A percentile compares a stretch with the other conserved stretches of the same genome.
phyloP scores from a whole-genome alignment of 2,329 filamentous ascomycete genomes.

The Pseudomassariella vexata region DNA sequence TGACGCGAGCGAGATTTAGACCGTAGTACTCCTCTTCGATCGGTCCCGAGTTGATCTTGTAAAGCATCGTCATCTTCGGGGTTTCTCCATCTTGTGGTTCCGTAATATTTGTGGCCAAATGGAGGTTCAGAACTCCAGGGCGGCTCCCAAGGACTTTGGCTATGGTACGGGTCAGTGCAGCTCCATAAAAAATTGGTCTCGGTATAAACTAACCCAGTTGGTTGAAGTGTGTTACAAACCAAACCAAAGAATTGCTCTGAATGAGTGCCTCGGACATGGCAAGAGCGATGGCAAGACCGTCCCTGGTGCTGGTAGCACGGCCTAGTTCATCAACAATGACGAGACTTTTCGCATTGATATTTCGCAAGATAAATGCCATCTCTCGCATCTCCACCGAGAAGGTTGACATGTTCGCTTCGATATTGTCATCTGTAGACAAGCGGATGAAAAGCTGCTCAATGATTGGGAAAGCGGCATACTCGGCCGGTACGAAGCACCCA shows the following conservation, averaged over 20 bases:
- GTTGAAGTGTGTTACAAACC: conserved; percentile 91
- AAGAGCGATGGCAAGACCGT: conserved; percentile 84
- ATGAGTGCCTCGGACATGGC: conserved; percentile 86
- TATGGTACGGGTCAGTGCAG: conserved; percentile 12
- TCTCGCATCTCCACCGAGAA: conserved; percentile 96
- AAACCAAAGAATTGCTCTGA: conserved; percentile 71
- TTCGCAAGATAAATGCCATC: conserved; percentile 84
- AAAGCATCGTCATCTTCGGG: conserved; percentile 76
- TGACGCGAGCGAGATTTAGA: conserved; percentile 68
- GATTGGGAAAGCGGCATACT: conserved; percentile 76
- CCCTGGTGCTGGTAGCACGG: conserved; percentile 80
- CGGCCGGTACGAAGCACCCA: conserved; percentile 82
- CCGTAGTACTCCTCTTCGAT: conserved; percentile 74
- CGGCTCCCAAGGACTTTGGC: conserved; percentile 69
- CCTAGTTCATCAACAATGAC: conserved; percentile 90
- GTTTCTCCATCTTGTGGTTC: conserved; percentile 37
- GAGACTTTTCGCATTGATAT: conserved; percentile 71
- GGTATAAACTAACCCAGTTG: conserved; percentile 53
- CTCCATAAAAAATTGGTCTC: not conserved
- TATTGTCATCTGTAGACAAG: conserved; percentile 78
- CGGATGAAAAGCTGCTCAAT: conserved; percentile 81
- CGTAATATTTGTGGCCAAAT: conserved; percentile 66
- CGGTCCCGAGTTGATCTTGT: conserved; percentile 70
- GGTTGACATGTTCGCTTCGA: conserved; percentile 86
- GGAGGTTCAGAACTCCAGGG: conserved; percentile 74